Conservation (phyloP, 2,329 filamentous ascomycete genomes). For the Conoideocrella luteorostrata region DNA sequence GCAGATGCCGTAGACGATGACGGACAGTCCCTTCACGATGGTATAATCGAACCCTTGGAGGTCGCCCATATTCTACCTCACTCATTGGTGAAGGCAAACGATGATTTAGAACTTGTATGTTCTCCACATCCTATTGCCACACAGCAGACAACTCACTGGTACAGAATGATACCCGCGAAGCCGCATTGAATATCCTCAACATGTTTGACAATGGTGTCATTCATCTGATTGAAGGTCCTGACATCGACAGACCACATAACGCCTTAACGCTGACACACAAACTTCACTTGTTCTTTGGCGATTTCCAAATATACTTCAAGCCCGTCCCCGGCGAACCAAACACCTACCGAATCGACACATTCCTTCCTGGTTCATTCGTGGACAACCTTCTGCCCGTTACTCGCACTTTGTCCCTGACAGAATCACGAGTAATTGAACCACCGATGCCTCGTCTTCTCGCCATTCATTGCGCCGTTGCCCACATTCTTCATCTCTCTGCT, state of each 20-base stretch:
- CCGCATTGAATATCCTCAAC: constrained; percentile 31
- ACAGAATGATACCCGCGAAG: constrained; percentile 20
- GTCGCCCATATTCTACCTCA: constrained; percentile 14
- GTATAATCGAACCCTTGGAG: constrained; percentile 6
- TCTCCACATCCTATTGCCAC: too few species aligned
- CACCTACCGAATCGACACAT: constrained; percentile 16
- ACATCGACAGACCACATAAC: constrained; percentile 34
- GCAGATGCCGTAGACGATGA: constrained; percentile 6
- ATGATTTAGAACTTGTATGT: constrained; percentile 8
- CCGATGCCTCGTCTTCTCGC: constrained; percentile 26
- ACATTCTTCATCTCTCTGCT: constrained; percentile 25
- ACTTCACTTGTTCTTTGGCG: constrained; percentile 14
- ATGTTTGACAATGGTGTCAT: constrained; percentile 33
- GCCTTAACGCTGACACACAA: constrained; percentile 19
- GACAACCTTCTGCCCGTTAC: constrained; percentile 19
- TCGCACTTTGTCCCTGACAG: constrained; percentile 21
- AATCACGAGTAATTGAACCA: constrained; percentile 21
- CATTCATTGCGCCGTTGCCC: constrained; percentile 25
- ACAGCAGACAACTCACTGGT: background rate
- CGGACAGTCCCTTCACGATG: background rate
- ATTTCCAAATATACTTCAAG: constrained; percentile 17
- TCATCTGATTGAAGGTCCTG: constrained; percentile 29
- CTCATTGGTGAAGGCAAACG: constrained; percentile 7
- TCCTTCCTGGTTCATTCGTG: constrained; percentile 7
- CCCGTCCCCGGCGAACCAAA: constrained; percentile 21